Evolutionary conservation across 2,329 filamentous ascomycete genomes (phyloP), one percentile per base, ranked within the genome.

Genomic region (Colletotrichum sp.): DNA sequence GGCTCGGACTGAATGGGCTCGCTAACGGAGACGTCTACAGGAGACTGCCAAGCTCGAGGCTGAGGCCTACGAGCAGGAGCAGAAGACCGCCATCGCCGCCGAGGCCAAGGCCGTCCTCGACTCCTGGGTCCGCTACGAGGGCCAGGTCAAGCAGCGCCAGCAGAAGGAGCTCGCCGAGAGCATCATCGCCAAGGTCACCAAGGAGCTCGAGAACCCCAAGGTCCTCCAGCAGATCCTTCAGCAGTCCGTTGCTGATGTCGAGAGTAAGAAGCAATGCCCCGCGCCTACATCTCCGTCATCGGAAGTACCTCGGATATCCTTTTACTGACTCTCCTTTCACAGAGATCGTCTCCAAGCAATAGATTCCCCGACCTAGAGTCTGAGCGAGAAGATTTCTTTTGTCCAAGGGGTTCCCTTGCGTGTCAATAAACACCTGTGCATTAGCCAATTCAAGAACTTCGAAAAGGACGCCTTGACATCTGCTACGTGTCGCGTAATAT

Each of bases 201-300:
- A 99, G 93, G 96, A 99, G 92, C 93, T 99, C 76, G 95, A 98
- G 92, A 98, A 95, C 92, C 97, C 98, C 87, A 99, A 96, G 93
- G 92, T 94, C 80, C 93, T 99, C 82, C 95, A 98, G 91, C 96
- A 98, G 90, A 98, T 99, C 84, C 93, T 99, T 82, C 94, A 97
- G 90, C 97, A 99, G 92, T 98, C 96, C 87, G 92, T 99, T 84
- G 89, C 94, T 79, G 97, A 99, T 87, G 93, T 99, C 85, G 97
- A 99, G 93, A 96, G 96, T 98, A 90, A 81, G 87, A 26, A 15
- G 26, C 26, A 52, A 52, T 52, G 44, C 59, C 24, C 49, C 55
- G n/a, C 18, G 7, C 15, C 26, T 18, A 8, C 21, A 60, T n/a
- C 49, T 62, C 30, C 10, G 15, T 34, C 34, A 8, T 39, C 73